These are phyloP conservation scores for Paulownia fortunei DNA, from an alignment of 257 asterid species.

Conservation along the genomic window DNA sequence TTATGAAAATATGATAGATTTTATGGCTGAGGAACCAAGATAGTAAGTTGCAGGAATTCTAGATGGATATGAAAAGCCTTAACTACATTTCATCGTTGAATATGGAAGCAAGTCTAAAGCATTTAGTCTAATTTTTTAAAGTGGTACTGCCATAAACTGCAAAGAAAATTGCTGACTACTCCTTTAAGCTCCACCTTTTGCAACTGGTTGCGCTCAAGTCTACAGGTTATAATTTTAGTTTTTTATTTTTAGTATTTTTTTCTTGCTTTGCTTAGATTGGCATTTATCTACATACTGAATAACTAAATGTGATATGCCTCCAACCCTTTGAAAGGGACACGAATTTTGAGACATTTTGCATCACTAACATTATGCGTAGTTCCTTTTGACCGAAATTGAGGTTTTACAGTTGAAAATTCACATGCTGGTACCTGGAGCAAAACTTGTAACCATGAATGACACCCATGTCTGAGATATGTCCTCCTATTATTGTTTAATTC, in stretches of 20 bases:
- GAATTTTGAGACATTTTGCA: not conserved
- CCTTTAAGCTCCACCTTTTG: not conserved
- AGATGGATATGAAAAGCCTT: not conserved
- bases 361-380: not conserved
- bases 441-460: not conserved
- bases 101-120: not conserved
- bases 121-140: not conserved
- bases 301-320: not conserved
- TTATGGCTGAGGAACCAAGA: not conserved
- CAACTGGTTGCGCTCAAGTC: conserved; percentile 15
- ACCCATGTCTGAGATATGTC: not conserved
- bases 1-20: conserved; percentile 1
- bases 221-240: conserved; percentile 2
- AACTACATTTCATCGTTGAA: not conserved
- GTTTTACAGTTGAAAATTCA: conserved; percentile 9
- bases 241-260: not conserved
- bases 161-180: not conserved
- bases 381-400: not conserved
- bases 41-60: conserved; percentile 17
- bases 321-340: not conserved
- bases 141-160: not conserved
- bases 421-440: conserved; percentile 5
- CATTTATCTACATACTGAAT: not conserved
- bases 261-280: conserved; percentile 2
- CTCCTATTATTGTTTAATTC: not conserved